Conservation (phyloP, 2,329 filamentous ascomycete species). For the Pseudodiploospora longispora region DNA sequence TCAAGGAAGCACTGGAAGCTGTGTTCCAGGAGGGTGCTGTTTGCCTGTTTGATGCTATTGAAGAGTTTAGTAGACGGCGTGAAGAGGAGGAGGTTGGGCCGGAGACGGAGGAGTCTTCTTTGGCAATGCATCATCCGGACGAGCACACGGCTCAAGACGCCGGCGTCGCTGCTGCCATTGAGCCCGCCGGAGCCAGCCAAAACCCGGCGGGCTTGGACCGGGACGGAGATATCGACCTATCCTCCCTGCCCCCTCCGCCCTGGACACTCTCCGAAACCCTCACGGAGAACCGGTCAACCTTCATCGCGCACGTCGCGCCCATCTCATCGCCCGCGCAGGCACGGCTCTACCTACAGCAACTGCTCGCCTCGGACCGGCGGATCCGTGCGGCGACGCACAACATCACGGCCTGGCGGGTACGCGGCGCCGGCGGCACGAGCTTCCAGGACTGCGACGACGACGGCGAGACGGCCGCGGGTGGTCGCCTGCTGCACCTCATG, state of each 20-base stretch:
- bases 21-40: slow-evolving; percentile 68
- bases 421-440: slow-evolving; percentile 38
- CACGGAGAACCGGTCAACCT: slow-evolving; percentile 78
- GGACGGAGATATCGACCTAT: slow-evolving; percentile 10
- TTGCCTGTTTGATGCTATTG: slow-evolving; percentile 86
- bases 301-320: slow-evolving; percentile 67
- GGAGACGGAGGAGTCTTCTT: slow-evolving; percentile 12
- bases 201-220: too few relatives aligned
- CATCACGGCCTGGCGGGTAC: slow-evolving; percentile 88
- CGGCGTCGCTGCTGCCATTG: slow-evolving; percentile 14
- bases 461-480: slow-evolving; percentile 86
- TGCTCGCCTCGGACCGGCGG: slow-evolving; percentile 76
- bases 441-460: slow-evolving; percentile 95
- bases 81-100: slow-evolving; percentile 22
- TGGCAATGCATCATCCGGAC: not conserved
- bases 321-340: slow-evolving; percentile 67
- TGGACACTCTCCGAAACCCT: slow-evolving; percentile 72
- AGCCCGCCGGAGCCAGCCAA: too few relatives aligned
- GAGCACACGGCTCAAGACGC: not conserved
- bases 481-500: slow-evolving; percentile 78
- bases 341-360: slow-evolving; percentile 59
- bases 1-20: slow-evolving; percentile 57
- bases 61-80: slow-evolving; percentile 51
- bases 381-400: slow-evolving; percentile 87
- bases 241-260: slow-evolving; percentile 30